Conservation (phyloP, 73 alveolate species). For the Tetrahymena elliotti region DNA sequence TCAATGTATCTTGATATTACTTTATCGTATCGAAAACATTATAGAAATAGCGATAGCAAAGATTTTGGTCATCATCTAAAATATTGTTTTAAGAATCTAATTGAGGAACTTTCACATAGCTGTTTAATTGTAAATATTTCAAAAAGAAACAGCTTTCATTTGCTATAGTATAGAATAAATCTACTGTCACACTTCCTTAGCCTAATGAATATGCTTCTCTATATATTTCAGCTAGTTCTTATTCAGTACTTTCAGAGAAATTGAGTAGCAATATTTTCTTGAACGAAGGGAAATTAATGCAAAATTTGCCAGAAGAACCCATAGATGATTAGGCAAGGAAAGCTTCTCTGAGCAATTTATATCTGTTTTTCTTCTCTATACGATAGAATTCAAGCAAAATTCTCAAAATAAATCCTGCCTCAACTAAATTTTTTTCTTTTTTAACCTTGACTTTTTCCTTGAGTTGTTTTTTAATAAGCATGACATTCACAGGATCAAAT, state of each 20-base stretch:
- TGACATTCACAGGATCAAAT: slow-evolving; percentile 40
- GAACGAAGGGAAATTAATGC: slow-evolving; percentile 15
- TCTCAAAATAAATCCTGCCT: slow-evolving; percentile 24
- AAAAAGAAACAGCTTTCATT: slow-evolving; percentile 16
- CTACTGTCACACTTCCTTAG: slow-evolving; percentile 35
- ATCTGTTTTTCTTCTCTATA: slow-evolving; percentile 12
- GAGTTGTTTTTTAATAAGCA: slow-evolving; percentile 17
- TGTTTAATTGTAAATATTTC: slow-evolving; percentile 1
- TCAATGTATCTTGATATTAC: not conserved
- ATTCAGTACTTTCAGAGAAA: slow-evolving; percentile 24
- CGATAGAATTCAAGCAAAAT: slow-evolving; percentile 25
- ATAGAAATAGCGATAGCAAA: not conserved
- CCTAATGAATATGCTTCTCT: slow-evolving; percentile 33
- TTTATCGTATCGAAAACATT: not conserved
- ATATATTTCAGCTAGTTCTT: slow-evolving; percentile 10
- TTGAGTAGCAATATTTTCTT: slow-evolving; percentile 18
- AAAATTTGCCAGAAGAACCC: slow-evolving; percentile 19
- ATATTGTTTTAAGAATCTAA: not conserved
- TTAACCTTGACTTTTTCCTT: slow-evolving; percentile 4
- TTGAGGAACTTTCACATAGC: slow-evolving; percentile 7
- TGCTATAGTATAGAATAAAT: slow-evolving; percentile 31
- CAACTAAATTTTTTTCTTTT: slow-evolving; percentile 2
- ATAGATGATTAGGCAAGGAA: slow-evolving; percentile 20
- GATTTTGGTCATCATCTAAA: not conserved
- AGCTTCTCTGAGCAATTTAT: slow-evolving; percentile 17